These are phyloP conservation scores for Scytalidium sp. DNA, from an alignment of 2,329 filamentous ascomycete genomes.

Conservation along the genomic window DNA sequence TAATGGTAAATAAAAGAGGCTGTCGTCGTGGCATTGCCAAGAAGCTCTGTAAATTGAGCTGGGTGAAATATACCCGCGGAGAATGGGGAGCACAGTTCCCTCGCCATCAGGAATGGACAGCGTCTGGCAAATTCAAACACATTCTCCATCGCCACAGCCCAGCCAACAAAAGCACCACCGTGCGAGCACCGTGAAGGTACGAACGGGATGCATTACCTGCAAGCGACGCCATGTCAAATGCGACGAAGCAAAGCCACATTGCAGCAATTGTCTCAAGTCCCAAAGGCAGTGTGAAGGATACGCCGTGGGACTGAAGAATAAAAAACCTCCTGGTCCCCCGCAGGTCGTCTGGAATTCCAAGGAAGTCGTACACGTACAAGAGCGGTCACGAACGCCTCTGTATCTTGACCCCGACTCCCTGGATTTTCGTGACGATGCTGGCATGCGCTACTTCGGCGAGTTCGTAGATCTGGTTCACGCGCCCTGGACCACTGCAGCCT, in stretches of 20 bases:
- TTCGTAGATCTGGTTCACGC: neutral
- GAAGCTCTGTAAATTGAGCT: neutral
- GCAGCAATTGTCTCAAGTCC: constrained; percentile 34
- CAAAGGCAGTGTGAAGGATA: neutral
- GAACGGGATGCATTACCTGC: constrained; percentile 2
- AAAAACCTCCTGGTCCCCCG: constrained; percentile 3
- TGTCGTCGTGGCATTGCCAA: neutral
- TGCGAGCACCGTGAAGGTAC: neutral
- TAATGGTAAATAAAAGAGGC: neutral
- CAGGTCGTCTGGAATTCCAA: constrained; percentile 24
- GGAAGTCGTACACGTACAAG: constrained; percentile 4
- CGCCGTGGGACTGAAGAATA: neutral
- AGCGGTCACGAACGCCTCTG: constrained; percentile 8
- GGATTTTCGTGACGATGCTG: constrained; percentile 13
- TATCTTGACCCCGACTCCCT: constrained; percentile 11
- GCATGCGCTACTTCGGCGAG: neutral
- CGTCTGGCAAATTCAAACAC: neutral
- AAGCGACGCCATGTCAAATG: constrained; percentile 33
- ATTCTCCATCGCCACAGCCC: neutral
- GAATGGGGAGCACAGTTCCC: neutral
- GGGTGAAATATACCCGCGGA: neutral
- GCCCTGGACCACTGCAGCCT: neutral
- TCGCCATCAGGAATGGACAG: neutral
- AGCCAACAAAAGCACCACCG: neutral
- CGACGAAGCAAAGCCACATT: constrained; percentile 36